Percentiles rank a stretch among this genome's conserved stretches.
These are phyloP conservation scores for Annulohypoxylon bovei DNA, from an alignment of 495 filamentous ascomycete species.

Conservation along the genomic window DNA sequence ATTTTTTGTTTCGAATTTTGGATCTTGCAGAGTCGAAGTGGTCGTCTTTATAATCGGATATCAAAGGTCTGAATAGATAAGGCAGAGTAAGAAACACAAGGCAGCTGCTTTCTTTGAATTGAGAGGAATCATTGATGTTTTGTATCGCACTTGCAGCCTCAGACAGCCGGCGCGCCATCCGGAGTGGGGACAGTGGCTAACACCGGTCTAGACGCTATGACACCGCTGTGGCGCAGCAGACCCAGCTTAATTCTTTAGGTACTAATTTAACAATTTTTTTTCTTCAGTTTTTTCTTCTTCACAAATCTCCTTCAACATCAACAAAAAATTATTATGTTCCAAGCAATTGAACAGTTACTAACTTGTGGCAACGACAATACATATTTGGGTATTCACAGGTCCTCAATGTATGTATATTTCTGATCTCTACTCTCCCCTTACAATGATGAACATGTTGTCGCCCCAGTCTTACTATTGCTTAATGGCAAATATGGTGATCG, in stretches of 20 bases:
- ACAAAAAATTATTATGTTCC: background rate
- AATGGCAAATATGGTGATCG: constrained; percentile 78
- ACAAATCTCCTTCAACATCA: constrained; percentile 44
- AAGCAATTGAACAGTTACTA: background rate
- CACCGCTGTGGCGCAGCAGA: background rate
- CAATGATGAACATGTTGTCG: constrained; percentile 91
- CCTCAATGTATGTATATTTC: constrained; percentile 45
- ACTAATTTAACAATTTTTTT: constrained; percentile 36
- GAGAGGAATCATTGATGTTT: constrained; percentile 26
- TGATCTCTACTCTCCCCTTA: constrained; percentile 42
- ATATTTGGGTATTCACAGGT: background rate
- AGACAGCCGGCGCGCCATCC: background rate
- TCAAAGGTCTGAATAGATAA: background rate
- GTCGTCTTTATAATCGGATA: background rate
- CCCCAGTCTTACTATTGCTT: constrained; percentile 85
- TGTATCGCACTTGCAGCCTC: constrained; percentile 30
- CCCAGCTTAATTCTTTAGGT: background rate
- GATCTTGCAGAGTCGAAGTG: no score
- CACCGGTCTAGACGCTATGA: background rate
- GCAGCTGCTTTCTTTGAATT: constrained; percentile 16
- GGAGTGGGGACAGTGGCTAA: constrained; percentile 15
- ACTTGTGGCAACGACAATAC: background rate
- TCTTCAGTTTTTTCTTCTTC: constrained; percentile 38
- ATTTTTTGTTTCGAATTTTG: background rate
- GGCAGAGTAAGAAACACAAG: constrained; percentile 13